Conservation (phyloP, 2,329 filamentous ascomycete species). For the Bipolaris zeicola region DNA sequence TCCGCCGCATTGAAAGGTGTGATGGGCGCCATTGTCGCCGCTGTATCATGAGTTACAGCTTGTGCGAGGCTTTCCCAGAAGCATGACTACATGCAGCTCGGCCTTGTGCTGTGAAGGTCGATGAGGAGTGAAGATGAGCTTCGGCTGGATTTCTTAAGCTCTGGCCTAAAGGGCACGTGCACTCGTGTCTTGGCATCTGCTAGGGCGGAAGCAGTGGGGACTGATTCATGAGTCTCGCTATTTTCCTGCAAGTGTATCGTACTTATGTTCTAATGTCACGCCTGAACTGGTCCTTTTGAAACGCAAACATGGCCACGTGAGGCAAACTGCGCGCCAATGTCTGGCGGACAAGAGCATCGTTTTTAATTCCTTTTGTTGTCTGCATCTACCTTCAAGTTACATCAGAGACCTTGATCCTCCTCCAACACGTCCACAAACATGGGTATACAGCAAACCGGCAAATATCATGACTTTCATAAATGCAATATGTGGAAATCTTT, state of each 20-base stretch:
- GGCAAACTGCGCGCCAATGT: too few species aligned
- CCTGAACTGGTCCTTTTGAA: too few species aligned
- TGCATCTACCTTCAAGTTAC: too few species aligned
- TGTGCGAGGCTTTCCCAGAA: slow-evolving; percentile 4
- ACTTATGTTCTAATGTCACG: too few species aligned
- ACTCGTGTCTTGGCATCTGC: slow-evolving; percentile 19
- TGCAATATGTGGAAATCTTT: not conserved
- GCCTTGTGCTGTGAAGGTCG: slow-evolving; percentile 13
- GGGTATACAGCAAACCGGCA: slow-evolving; percentile 24
- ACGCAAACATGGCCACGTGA: not conserved
- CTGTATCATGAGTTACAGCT: slow-evolving; percentile 17
- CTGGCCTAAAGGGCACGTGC: slow-evolving; percentile 22
- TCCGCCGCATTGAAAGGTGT: slow-evolving; percentile 74
- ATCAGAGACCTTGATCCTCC: too few species aligned
- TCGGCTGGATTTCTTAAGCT: slow-evolving; percentile 13
- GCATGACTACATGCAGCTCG: slow-evolving; percentile 16
- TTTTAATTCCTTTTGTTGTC: too few species aligned
- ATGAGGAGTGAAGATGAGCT: slow-evolving; percentile 2
- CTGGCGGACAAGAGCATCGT: not conserved
- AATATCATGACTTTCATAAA: not conserved
- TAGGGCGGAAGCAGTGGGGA: not conserved
- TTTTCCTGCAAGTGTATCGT: too few species aligned
- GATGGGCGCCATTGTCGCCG: slow-evolving; percentile 67
- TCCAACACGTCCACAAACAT: not conserved
- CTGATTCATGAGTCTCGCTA: not conserved